Evolutionary conservation across 2,329 filamentous ascomycete species (phyloP).

Genomic region (Xylariaceae sp.): DNA sequence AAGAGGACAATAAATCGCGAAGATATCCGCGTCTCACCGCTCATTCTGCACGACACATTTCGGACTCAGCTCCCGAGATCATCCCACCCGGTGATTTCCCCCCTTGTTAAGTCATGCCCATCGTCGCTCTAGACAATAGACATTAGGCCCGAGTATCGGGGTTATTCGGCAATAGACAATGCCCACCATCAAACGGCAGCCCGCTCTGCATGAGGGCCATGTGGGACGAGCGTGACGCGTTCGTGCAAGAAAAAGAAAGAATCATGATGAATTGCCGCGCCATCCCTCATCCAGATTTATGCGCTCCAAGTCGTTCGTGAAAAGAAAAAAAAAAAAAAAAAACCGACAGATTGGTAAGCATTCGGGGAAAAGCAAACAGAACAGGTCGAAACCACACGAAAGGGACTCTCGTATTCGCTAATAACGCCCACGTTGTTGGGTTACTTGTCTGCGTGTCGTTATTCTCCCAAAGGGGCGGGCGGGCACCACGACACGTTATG

Average conservation of each 20-base stretch:
- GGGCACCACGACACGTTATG: background rate
- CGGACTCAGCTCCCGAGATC: background rate
- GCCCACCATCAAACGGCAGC: background rate
- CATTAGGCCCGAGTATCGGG: background rate
- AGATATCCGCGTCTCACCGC: slow-evolving; percentile 10
- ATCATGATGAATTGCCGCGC: background rate
- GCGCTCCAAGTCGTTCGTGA: background rate
- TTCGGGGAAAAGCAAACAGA: background rate
- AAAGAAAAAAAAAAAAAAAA: background rate
- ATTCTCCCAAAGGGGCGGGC: background rate
- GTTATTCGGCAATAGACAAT: background rate
- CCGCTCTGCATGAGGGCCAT: background rate
- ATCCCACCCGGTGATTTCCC: background rate
- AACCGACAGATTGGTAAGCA: background rate
- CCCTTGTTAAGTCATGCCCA: background rate
- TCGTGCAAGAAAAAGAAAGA: background rate
- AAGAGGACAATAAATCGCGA: background rate
- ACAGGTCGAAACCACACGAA: background rate
- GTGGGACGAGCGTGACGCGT: slow-evolving; percentile 3
- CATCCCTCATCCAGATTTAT: no score
- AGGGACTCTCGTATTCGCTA: slow-evolving; percentile 14
- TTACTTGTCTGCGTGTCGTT: slow-evolving; percentile 24
- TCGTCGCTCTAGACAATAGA: background rate
- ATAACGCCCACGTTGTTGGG: slow-evolving; percentile 33
- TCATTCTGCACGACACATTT: slow-evolving; percentile 11